Evolutionary conservation across 2,329 filamentous ascomycete genomes (phyloP), one percentile per base, ranked within the genome.

Genomic region (Xylaria sp.): DNA sequence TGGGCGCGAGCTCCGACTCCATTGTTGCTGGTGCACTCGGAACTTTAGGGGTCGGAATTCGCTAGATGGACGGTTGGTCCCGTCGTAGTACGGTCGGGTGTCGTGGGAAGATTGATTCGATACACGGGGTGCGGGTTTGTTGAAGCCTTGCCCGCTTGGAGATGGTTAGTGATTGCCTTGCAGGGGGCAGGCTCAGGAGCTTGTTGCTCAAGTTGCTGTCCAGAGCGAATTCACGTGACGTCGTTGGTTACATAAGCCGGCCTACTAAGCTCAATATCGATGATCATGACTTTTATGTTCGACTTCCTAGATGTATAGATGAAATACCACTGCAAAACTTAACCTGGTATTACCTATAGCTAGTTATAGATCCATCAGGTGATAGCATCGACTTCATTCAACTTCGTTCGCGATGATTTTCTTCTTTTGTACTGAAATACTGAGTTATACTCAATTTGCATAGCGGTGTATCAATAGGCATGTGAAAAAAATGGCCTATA

Each of bases 1-100:
- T 92, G 75, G 93, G 93, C 67, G 90, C 84, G 70, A 89, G 81
- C 73, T 90, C 88, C 56, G 87, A 87, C 73, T 86, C 83, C 67
- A 80, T 70, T 55, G 20, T 65, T 52, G 6, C 32, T 23, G 34
- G 18, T 46, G 25, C 60, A 13, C 20, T 57, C 46, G 25, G 43
- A 28, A 41, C 18, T 23, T 43, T 20, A 20, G 58, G 45, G n/a
- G 30, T 34, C 50, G 9, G 48, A 2, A 18, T n/a, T 10, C 45
- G 25, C 9, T 20, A 13, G n/a, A 58, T 56, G 32, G 13, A 25
- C 15, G 10, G 15, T 2, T 36, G n/a, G n/a, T 45, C 20, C 4
- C 43, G 23, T 9, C 18, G 32, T 23, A 3, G 20, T 30, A 34
- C 18, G 56, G 25, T 46, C 30, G 36, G 28, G 34, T 36, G 45